Evolutionary conservation across 1,284 basidiomycete species (phyloP).

Genomic region (Austroboletus niveus): DNA sequence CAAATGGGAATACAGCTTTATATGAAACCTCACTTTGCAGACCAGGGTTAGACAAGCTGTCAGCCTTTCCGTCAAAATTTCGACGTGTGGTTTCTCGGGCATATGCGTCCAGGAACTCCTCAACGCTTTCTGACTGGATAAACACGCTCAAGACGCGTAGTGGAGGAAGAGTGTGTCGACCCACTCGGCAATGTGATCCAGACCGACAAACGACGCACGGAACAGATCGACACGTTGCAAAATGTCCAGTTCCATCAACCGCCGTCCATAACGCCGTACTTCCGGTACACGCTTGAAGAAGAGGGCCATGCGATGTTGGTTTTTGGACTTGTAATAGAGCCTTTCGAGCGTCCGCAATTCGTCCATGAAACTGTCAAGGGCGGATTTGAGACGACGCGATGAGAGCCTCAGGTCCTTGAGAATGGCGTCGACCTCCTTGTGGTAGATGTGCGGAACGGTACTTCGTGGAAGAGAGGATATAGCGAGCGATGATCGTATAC

Average conservation of each 20-base stretch:
- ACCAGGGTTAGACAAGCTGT: constrained; percentile 37
- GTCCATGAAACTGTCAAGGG: constrained; percentile 43
- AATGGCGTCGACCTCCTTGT: constrained; percentile 47
- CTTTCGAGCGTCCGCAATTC: constrained; percentile 64
- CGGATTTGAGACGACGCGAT: constrained; percentile 49
- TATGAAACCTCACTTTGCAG: constrained; percentile 42
- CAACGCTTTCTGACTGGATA: constrained; percentile 43
- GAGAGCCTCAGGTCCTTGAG: constrained; percentile 60
- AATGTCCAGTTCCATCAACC: constrained; percentile 46
- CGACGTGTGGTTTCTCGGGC: constrained; percentile 41
- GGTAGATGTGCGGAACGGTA: constrained; percentile 35
- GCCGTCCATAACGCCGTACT: constrained; percentile 52
- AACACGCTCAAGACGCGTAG: not conserved
- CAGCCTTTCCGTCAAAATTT: constrained; percentile 37
- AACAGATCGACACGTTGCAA: constrained; percentile 45
- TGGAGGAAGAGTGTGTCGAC: constrained; percentile 14
- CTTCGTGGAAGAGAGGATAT: constrained; percentile 33
- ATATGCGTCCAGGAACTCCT: constrained; percentile 62
- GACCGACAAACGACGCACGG: constrained; percentile 58
- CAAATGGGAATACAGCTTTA: not conserved
- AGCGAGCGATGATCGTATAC: constrained; percentile 16
- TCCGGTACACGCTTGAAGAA: constrained; percentile 70
- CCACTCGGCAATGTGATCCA: constrained; percentile 43
- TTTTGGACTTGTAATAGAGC: constrained; percentile 76
- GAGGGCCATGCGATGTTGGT: constrained; percentile 69